These are phyloP conservation scores for Grigorovia humatica DNA, from an alignment of 805 yeast species.

Conservation along the genomic window DNA sequence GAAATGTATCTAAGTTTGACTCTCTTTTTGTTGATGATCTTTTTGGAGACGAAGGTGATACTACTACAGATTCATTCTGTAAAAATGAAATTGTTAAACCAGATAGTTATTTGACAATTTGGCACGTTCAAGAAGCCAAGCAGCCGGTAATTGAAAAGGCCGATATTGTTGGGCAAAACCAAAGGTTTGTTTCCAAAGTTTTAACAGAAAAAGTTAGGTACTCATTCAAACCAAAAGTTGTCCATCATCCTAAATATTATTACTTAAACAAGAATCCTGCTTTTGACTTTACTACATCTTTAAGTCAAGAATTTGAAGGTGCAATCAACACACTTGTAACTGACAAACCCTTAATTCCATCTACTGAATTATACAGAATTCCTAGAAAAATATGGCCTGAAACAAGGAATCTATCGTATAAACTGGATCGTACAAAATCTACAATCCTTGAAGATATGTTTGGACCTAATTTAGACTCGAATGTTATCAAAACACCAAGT, in stretches of 20 bases:
- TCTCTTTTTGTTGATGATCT: conserved; percentile 20
- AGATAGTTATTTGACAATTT: conserved; percentile 20
- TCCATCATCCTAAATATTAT: conserved; percentile 6
- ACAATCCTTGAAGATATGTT: conserved; percentile 4
- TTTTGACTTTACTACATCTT: conserved; percentile 1
- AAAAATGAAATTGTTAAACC: conserved; percentile 8
- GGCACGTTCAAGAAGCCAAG: conserved; percentile 25
- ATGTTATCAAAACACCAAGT: conserved; percentile 12
- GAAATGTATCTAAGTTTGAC: conserved; percentile 12
- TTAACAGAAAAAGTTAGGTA: background rate
- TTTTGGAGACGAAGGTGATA: conserved; percentile 16
- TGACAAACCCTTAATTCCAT: background rate
- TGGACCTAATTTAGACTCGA: conserved; percentile 10
- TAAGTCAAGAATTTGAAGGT: conserved; percentile 7
- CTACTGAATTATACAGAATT: background rate
- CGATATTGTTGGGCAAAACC: background rate
- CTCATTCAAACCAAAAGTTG: conserved; percentile 7
- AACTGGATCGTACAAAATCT: background rate
- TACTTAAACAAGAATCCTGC: background rate
- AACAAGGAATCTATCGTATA: background rate
- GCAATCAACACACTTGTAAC: conserved; percentile 1
- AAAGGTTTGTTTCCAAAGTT: background rate
- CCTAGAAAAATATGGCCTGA: conserved; percentile 6
- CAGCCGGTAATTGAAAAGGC: background rate
- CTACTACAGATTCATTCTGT: conserved; percentile 17